These are phyloP conservation scores for Macrophomina pseudophaseolina DNA, from an alignment of 2,329 filamentous ascomycete genomes.

Conservation along the genomic window DNA sequence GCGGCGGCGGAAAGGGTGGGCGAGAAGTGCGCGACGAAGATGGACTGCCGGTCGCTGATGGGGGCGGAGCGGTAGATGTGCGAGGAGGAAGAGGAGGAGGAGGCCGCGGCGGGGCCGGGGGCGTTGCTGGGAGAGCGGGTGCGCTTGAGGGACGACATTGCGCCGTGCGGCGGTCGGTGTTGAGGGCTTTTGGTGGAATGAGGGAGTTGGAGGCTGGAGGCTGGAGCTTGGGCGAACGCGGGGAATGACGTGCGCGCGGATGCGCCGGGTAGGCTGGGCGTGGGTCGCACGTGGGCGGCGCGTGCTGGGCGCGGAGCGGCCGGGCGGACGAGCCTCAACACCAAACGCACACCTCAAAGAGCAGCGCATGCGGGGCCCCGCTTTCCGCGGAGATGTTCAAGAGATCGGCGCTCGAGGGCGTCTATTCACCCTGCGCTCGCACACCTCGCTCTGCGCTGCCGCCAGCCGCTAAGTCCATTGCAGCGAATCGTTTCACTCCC, in stretches of 20 bases:
- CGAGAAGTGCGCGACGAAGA: slow-evolving; percentile 58
- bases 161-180: not conserved
- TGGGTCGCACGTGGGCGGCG: no score
- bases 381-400: not conserved
- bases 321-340: not conserved
- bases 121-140: slow-evolving; percentile 30
- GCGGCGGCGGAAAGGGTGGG: slow-evolving; percentile 46
- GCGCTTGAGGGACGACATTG: slow-evolving; percentile 44
- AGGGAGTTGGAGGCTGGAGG: not conserved
- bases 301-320: no score
- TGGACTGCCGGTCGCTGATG: slow-evolving; percentile 57
- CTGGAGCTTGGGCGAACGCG: not conserved
- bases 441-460: not conserved
- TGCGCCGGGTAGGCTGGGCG: not conserved
- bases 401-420: not conserved
- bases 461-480: not conserved
- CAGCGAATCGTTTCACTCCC: not conserved
- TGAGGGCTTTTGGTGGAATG: not conserved
- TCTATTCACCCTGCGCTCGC: not conserved
- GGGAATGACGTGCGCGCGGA: no score
- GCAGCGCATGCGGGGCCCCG: not conserved
- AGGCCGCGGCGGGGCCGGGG: not conserved
- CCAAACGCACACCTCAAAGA: not conserved
- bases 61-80: slow-evolving; percentile 52
- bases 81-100: slow-evolving; percentile 27